These are phyloP conservation scores for Hypoxylon crocopeplum DNA, from an alignment of 495 filamentous ascomycete species.

Conservation along the genomic window DNA sequence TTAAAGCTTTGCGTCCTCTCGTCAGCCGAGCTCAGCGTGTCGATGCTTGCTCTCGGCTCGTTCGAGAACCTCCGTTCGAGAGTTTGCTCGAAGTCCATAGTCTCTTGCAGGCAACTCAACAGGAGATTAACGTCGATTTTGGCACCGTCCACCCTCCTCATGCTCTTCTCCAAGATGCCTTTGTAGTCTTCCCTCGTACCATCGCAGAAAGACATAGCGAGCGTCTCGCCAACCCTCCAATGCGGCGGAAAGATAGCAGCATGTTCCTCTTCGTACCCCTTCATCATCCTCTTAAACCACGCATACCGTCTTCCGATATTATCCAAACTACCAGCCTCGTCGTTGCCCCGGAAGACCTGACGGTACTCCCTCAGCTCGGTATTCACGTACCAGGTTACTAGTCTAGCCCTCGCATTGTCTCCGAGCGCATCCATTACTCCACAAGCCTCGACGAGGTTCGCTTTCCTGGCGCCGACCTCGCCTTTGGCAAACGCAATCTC, in stretches of 20 bases:
- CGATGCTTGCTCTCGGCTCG: slow-evolving; percentile 83
- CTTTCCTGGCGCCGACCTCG: slow-evolving; percentile 74
- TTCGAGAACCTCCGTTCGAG: slow-evolving; percentile 83
- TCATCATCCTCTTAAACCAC: slow-evolving; percentile 95
- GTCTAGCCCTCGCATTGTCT: slow-evolving; percentile 79
- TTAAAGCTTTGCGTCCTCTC: slow-evolving; percentile 82
- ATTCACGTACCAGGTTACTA: slow-evolving; percentile 98
- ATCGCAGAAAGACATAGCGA: slow-evolving; percentile 94
- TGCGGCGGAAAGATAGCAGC: slow-evolving; percentile 82
- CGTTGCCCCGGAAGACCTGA: slow-evolving; percentile 92
- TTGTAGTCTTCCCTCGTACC: slow-evolving; percentile 95
- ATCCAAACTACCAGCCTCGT: slow-evolving; percentile 95
- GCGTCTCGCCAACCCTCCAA: slow-evolving; percentile 89
- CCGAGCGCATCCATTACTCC: slow-evolving; percentile 94
- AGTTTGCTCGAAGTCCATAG: slow-evolving; percentile 94
- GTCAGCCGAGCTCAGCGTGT: slow-evolving; percentile 83
- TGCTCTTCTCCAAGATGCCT: slow-evolving; percentile 85
- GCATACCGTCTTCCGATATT: slow-evolving; percentile 95
- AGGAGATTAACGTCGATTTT: slow-evolving; percentile 91
- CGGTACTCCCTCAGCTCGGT: slow-evolving; percentile 95
- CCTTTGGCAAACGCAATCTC: slow-evolving; percentile 93
- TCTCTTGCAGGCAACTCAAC: slow-evolving; percentile 92
- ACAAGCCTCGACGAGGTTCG: slow-evolving; percentile 83
- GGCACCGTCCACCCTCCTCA: slow-evolving; percentile 77
- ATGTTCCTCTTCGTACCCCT: slow-evolving; percentile 95